phyloP scores from a whole-genome alignment of 352 stramenopile species.

The Phytophthora fragariaefolia region DNA sequence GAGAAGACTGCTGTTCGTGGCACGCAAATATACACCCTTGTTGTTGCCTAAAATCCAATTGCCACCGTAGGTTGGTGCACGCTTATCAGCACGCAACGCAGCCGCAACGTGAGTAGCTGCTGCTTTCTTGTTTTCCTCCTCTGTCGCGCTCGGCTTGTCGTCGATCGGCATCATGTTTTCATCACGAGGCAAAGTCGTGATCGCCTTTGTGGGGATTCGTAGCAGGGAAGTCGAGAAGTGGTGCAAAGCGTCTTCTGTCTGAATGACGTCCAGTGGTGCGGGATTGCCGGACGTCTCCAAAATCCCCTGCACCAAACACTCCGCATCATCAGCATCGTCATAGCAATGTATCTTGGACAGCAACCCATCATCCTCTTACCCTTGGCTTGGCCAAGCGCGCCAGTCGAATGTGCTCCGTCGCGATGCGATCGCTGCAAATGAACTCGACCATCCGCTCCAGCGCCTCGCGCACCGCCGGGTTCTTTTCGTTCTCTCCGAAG shows the following conservation, averaged over 20 bases:
- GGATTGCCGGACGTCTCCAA: slow-evolving; percentile 51
- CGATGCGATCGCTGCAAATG: slow-evolving; percentile 49
- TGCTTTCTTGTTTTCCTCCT: slow-evolving; percentile 30
- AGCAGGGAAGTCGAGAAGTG: slow-evolving; percentile 71
- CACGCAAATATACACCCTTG: slow-evolving; percentile 77
- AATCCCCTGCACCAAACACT: slow-evolving; percentile 43
- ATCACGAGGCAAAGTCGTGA: slow-evolving; percentile 80
- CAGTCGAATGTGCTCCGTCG: slow-evolving; percentile 40
- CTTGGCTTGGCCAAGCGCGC: slow-evolving; percentile 32
- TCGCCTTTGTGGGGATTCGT: slow-evolving; percentile 73
- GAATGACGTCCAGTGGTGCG: slow-evolving; percentile 54
- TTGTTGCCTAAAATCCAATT: slow-evolving; percentile 86
- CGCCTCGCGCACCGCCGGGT: slow-evolving; percentile 73
- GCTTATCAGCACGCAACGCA: slow-evolving; percentile 20
- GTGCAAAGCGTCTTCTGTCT: slow-evolving; percentile 65
- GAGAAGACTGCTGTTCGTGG: slow-evolving; percentile 76
- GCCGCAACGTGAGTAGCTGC: neutral
- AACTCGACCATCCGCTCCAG: slow-evolving; percentile 81
- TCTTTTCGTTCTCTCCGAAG: slow-evolving; percentile 86
- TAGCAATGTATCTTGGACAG: neutral
- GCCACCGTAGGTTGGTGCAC: slow-evolving; percentile 53
- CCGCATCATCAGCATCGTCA: neutral
- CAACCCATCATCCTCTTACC: slow-evolving; percentile 17
- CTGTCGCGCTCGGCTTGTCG: slow-evolving; percentile 35
- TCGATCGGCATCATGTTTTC: slow-evolving; percentile 58